Percentiles rank a stretch among this genome's conserved stretches.
Conservation (phyloP, 257 asterid species). For the Nemophila menziesii region DNA sequence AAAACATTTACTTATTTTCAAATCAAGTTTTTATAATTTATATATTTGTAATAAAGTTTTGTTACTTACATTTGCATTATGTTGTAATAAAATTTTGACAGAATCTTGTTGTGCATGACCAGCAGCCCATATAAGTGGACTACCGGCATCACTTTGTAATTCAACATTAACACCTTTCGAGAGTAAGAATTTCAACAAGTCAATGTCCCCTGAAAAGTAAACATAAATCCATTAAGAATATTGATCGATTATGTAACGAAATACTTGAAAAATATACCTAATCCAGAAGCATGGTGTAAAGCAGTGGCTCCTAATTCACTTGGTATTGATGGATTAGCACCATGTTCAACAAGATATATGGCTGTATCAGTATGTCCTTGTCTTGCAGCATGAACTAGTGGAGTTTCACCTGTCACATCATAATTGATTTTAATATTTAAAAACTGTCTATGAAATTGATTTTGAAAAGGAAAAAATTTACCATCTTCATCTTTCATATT, state of each 20-base stretch:
- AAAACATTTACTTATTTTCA: conserved; percentile 4
- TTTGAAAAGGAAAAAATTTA: conserved; percentile 6
- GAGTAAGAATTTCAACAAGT: conserved; percentile 50
- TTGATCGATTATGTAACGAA: too few species aligned
- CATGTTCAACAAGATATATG: conserved; percentile 56
- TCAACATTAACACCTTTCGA: conserved; percentile 57
- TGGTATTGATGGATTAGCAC: conserved; percentile 76
- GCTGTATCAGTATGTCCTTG: conserved; percentile 75
- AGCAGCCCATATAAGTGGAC: conserved; percentile 96
- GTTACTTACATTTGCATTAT: conserved; percentile 63
- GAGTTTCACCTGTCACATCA: conserved; percentile 63
- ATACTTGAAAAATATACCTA: conserved; percentile 29
- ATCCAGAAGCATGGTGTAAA: conserved; percentile 80
- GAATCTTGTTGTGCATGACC: conserved; percentile 80
- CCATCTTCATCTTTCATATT: conserved; percentile 83
- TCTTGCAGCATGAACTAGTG: conserved; percentile 80
- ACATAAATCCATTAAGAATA: too few species aligned
- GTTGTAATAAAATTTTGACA: conserved; percentile 66
- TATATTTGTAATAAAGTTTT: not conserved
- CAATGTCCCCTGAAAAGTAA: conserved; percentile 68
- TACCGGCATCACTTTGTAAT: conserved; percentile 81
- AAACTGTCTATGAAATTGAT: not conserved
- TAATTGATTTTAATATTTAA: not conserved
- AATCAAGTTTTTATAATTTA: not conserved
- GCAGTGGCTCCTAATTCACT: conserved; percentile 84